Evolutionary conservation across 768 basidiomycete species (phyloP).

Genomic region (Podaxis sp.): DNA sequence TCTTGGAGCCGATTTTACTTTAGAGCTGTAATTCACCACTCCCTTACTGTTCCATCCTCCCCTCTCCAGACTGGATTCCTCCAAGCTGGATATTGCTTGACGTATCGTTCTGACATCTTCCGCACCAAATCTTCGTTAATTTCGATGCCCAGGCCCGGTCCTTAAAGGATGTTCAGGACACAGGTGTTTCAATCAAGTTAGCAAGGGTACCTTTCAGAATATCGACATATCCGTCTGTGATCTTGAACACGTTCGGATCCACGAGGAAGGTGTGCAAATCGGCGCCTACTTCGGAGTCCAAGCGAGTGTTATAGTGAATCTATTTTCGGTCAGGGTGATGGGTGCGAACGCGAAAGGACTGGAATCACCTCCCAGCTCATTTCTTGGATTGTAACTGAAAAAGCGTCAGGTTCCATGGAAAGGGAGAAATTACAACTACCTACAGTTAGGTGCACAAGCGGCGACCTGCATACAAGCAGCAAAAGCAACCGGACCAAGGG

Average conservation of each 20-base stretch:
- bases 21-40: slow-evolving; percentile 38
- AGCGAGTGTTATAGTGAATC: slow-evolving; percentile 61
- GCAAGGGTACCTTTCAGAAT: slow-evolving; percentile 30
- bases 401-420: slow-evolving; percentile 5
- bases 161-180: slow-evolving; percentile 22
- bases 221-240: slow-evolving; percentile 50
- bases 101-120: slow-evolving; percentile 30
- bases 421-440: slow-evolving; percentile 16
- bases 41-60: slow-evolving; percentile 49
- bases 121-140: slow-evolving; percentile 58
- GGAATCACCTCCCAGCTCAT: slow-evolving; percentile 55
- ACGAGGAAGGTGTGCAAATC: slow-evolving; percentile 62
- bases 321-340: slow-evolving; percentile 18
- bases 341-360: neutral
- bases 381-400: slow-evolving; percentile 57
- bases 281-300: slow-evolving; percentile 30
- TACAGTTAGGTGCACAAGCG: slow-evolving; percentile 57
- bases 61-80: slow-evolving; percentile 56
- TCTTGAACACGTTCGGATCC: slow-evolving; percentile 49
- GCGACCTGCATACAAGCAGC: slow-evolving; percentile 71
- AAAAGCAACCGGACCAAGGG: slow-evolving; percentile 67
- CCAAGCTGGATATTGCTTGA: slow-evolving; percentile 44
- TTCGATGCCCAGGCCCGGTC: slow-evolving; percentile 58
- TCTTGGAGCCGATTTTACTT: neutral
- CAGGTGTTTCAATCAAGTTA: neutral